A percentile compares a stretch with the other conserved stretches of the same genome.
Evolutionary conservation across 1,284 basidiomycete species (phyloP).

Genomic region (Austroboletus niveus): DNA sequence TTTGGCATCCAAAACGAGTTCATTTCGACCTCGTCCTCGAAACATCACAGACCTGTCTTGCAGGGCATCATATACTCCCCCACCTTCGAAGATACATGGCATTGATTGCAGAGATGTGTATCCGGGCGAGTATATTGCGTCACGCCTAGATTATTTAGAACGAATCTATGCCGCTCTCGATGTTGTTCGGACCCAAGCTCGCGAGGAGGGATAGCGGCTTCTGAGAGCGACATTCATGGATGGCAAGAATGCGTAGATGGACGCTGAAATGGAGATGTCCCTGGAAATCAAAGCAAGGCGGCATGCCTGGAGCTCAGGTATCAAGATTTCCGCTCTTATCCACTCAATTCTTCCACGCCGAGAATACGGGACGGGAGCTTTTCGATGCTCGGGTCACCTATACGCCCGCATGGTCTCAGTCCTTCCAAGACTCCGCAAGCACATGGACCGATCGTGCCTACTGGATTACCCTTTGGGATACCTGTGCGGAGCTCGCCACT

Average conservation of each 20-base stretch:
- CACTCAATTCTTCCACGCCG: no score
- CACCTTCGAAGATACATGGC: not conserved
- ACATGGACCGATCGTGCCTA: constrained; percentile 27
- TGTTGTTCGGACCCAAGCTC: no score
- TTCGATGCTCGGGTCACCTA: no score
- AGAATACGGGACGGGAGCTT: constrained; percentile 25
- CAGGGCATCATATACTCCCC: not conserved
- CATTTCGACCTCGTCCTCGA: constrained; percentile 28
- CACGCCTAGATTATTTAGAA: constrained; percentile 12
- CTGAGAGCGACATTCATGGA: no score
- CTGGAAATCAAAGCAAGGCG: no score
- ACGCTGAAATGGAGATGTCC: no score
- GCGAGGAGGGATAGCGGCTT: no score
- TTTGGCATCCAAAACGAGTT: constrained; percentile 20
- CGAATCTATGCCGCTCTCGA: constrained; percentile 7
- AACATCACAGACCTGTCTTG: constrained; percentile 6
- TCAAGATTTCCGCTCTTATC: no score
- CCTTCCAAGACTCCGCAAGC: not conserved
- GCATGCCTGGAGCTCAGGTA: no score
- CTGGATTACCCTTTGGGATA: constrained; percentile 18
- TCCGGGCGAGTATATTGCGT: constrained; percentile 18
- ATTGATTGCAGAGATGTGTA: constrained; percentile 4
- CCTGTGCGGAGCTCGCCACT: constrained; percentile 25
- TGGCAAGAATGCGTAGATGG: no score
- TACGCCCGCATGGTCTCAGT: no score